Evolutionary conservation across 495 filamentous ascomycete species (phyloP), one percentile per base, ranked within the genome.

Genomic region (Beverwykella pulmonaria): DNA sequence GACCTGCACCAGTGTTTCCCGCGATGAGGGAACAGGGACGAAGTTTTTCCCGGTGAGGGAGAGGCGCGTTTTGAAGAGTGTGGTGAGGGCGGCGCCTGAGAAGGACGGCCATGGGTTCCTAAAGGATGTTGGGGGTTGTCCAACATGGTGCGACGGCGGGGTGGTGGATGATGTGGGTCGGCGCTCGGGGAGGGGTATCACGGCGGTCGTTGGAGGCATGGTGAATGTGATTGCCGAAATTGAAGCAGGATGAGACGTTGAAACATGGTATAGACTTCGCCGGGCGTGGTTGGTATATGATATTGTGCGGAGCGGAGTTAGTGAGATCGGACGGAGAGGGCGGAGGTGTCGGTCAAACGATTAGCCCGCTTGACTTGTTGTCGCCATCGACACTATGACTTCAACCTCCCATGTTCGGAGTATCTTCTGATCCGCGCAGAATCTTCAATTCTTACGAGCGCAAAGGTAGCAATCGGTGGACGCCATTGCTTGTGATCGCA

Each of bases 71-170:
- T 70, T 54, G 27, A 71, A 34, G 29, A 72, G 26, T 27, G 76
- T 62, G 1, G 72, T 23, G 12, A 49, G 53, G 0, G 74, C 72
- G 0, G 73, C 74, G 23, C 71, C 73, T 29, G 73, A 63, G 70
- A 76, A 81, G 26, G 81, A 84, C 0, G 81, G 80, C 83, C 83
- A 86, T 1, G 83, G 83, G 58, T 85, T 86, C 15, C 70, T 71
- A 67, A 86, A 86, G 46, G 76, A 78, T 0, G 74, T 76, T 27
- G 73, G 67, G 15, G 73, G 73, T 22, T 27, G 67, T 17, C 68
- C 71, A 27, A 75, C 62, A 49, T 75, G 73, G 26, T 57, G 41
- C 44, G 69, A 10, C 17, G 68, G 68, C 6, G 63, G 68, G 57
- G 52, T 66, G 29, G 60, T 61, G 26, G 55, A 65, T 9, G 59